phyloP scores from a whole-genome alignment of 768 basidiomycete genomes.

The Boletus fagicola region DNA sequence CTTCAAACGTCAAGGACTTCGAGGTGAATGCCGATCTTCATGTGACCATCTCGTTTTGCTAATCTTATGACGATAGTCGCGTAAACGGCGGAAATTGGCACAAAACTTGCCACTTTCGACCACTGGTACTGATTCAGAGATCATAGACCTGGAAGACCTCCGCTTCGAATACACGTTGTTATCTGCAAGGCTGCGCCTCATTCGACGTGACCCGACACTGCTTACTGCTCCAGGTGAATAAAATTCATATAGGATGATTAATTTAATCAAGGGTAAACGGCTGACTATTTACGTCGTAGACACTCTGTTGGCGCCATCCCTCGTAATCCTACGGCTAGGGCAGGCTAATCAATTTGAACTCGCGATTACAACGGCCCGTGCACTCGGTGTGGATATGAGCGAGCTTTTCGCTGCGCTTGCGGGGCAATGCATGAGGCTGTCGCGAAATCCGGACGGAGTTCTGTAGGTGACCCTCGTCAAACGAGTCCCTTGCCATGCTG shows the following conservation, averaged over 20 bases:
- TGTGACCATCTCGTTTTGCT: slow-evolving; percentile 17
- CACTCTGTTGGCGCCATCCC: slow-evolving; percentile 51
- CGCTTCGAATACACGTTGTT: slow-evolving; percentile 75
- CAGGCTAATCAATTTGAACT: slow-evolving; percentile 76
- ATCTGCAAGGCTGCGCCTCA: slow-evolving; percentile 73
- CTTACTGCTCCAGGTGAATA: slow-evolving; percentile 63
- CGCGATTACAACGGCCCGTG: slow-evolving; percentile 74
- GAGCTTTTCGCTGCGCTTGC: slow-evolving; percentile 80
- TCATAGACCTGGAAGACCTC: slow-evolving; percentile 78
- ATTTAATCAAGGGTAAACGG: slow-evolving; percentile 11
- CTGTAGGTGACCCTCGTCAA: slow-evolving; percentile 44
- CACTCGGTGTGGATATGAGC: slow-evolving; percentile 81
- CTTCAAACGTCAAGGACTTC: slow-evolving; percentile 44
- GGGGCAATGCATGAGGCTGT: slow-evolving; percentile 72
- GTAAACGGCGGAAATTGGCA: slow-evolving; percentile 70
- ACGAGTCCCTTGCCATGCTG: neutral
- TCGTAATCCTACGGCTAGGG: slow-evolving; percentile 74
- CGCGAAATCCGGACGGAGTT: slow-evolving; percentile 56
- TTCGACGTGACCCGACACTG: slow-evolving; percentile 61
- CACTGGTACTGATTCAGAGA: slow-evolving; percentile 63
- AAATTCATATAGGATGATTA: slow-evolving; percentile 3
- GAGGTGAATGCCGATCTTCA: slow-evolving; percentile 38
- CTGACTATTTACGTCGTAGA: slow-evolving; percentile 39
- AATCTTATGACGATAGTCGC: slow-evolving; percentile 42
- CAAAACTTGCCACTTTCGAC: slow-evolving; percentile 77